Conservation (phyloP, 2,329 filamentous ascomycete genomes). For the Fonsecaea monophora region DNA sequence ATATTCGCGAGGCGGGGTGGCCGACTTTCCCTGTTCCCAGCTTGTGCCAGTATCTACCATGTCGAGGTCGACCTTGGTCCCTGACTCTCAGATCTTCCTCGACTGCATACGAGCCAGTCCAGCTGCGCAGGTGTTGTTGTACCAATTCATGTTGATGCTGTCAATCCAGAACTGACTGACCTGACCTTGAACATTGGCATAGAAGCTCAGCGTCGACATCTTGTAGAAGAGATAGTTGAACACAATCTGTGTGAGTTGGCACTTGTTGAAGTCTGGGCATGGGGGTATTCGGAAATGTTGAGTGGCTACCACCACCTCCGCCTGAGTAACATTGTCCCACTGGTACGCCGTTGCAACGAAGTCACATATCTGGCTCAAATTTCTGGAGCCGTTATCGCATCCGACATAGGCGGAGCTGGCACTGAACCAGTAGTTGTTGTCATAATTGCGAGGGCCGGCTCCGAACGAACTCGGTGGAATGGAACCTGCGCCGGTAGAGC, state of each 20-base stretch:
- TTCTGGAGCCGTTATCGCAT: slow-evolving; percentile 53
- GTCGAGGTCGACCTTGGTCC: neutral
- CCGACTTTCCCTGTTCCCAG: neutral
- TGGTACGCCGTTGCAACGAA: slow-evolving; percentile 54
- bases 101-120: slow-evolving; percentile 41
- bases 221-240: slow-evolving; percentile 52
- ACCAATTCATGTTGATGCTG: slow-evolving; percentile 57
- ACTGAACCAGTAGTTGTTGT: slow-evolving; percentile 60
- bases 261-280: slow-evolving; percentile 49
- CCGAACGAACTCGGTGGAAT: slow-evolving; percentile 54
- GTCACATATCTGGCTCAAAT: slow-evolving; percentile 47
- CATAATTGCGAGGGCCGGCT: slow-evolving; percentile 51
- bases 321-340: slow-evolving; percentile 46
- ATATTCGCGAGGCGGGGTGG: neutral
- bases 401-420: slow-evolving; percentile 56
- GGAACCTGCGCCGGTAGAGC: slow-evolving; percentile 42
- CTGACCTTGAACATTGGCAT: slow-evolving; percentile 51
- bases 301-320: slow-evolving; percentile 46
- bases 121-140: slow-evolving; percentile 58
- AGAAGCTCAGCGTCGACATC: slow-evolving; percentile 58
- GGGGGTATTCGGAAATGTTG: slow-evolving; percentile 52
- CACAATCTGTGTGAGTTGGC: slow-evolving; percentile 51
- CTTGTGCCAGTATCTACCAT: neutral
- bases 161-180: slow-evolving; percentile 57
- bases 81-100: slow-evolving; percentile 14